Evolutionary conservation across 1,284 basidiomycete species (phyloP), one percentile per base, ranked within the genome.

Genomic region (Exobasidium rhododendri): DNA sequence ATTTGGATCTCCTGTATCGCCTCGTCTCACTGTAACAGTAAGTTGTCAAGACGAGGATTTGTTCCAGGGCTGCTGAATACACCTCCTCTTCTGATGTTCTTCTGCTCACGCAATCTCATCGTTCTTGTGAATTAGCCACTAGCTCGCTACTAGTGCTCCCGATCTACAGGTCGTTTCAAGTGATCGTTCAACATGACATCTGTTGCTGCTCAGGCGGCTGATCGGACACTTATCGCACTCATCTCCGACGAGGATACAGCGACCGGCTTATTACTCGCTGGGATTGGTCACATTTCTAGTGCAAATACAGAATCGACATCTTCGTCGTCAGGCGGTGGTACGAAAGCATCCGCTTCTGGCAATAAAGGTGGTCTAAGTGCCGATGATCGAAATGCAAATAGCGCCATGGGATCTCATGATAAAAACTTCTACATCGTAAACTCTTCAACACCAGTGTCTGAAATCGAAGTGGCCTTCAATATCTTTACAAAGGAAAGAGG

Each of bases 391-490:
- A 28, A 24, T 50, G 47, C 47, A 24, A 20, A 50, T 24, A 20
- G 26, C 14, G n/a, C 20, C 28, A 6, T 50, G 20, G 35, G 35
- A 40, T 40, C 35, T 10, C 35, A 40, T 40, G 47, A 50, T 5
- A 79, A 77, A 62, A 79, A 79, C 64, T 79, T 79, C 49, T 65
- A 70, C 53, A 75, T 79, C 26, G 76, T 78, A n/a, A 75, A 75
- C 32, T 13, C 24, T 29, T 32, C 66, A 64, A 75, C 73, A 0
- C 69, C 74, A 2, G 67, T 73, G 3, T 65, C 76, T 5, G 74
- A 74, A 46, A 78, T 79, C 56, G 77, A 79, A 59, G 62, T 68
- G 17, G 59, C 68, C 2, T 79, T 79, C 62, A 62, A 59, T 45
- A 66, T 66, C 44, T 75, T 70, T 47, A 78, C 76, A 10, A 47